Evolutionary conservation across 2,329 filamentous ascomycete genomes (phyloP).

Genomic region (Aspergillus sp.): DNA sequence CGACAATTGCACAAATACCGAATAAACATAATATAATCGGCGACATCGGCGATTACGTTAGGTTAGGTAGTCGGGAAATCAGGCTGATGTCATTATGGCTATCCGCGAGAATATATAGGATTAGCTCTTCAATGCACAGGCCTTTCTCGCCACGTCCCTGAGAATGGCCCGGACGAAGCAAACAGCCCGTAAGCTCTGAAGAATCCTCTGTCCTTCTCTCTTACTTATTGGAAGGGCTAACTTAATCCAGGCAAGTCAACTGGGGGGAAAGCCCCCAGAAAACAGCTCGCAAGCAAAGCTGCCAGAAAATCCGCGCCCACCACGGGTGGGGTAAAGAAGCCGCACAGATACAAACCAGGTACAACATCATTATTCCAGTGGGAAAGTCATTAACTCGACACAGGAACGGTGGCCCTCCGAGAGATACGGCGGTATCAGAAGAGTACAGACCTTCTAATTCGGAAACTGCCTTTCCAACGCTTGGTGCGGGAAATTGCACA

Average conservation of each 20-base stretch:
- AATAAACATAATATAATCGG: no score
- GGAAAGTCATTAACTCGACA: neutral
- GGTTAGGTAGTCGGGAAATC: no score
- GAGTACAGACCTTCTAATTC: constrained; percentile 91
- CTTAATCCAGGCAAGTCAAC: constrained; percentile 65
- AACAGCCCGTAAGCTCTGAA: constrained; percentile 54
- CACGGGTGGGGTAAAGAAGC: constrained; percentile 96
- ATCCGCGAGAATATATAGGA: no score
- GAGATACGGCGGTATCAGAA: constrained; percentile 99
- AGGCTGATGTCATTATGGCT: no score
- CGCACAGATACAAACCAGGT: constrained; percentile 84
- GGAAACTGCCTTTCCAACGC: constrained; percentile 97
- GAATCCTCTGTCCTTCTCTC: constrained; percentile 23
- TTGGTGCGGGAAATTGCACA: constrained; percentile 95
- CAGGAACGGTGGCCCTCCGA: constrained; percentile 88
- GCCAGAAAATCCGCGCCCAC: constrained; percentile 97
- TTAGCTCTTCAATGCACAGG: no score
- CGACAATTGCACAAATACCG: no score
- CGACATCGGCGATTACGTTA: no score
- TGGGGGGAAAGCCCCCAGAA: constrained; percentile 73
- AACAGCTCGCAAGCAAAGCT: constrained; percentile 99
- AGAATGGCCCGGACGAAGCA: constrained; percentile 56
- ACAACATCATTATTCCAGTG: constrained; percentile 30
- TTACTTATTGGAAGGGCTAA: constrained; percentile 16
- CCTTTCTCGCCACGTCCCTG: no score